Evolutionary conservation across 2,329 filamentous ascomycete species (phyloP).

Genomic region (Ramularia endophylla): DNA sequence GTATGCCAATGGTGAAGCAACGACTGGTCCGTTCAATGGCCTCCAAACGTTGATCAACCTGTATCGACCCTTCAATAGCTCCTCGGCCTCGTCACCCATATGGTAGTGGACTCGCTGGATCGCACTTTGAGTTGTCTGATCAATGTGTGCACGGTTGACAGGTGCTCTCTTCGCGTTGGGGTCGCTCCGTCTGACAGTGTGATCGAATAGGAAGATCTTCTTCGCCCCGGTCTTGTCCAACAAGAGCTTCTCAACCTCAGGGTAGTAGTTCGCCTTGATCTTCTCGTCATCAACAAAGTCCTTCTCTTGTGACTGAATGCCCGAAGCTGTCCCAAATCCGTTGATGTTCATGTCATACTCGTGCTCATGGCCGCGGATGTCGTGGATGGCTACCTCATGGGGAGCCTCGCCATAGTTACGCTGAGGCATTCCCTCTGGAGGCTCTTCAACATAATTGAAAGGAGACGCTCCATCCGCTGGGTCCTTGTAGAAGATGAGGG

Average conservation of each 20-base stretch:
- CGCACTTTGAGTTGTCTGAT: slow-evolving; percentile 67
- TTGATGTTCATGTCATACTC: slow-evolving; percentile 64
- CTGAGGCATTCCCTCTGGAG: slow-evolving; percentile 55
- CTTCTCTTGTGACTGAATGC: slow-evolving; percentile 48
- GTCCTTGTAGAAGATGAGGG: slow-evolving; percentile 60
- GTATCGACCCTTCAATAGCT: slow-evolving; percentile 62
- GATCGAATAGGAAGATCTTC: slow-evolving; percentile 72
- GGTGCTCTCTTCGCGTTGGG: slow-evolving; percentile 59
- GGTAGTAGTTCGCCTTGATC: slow-evolving; percentile 72
- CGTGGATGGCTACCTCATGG: slow-evolving; percentile 56
- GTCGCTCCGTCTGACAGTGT: slow-evolving; percentile 69
- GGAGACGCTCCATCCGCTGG: slow-evolving; percentile 56
- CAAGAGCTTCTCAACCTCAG: slow-evolving; percentile 70
- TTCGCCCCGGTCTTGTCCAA: slow-evolving; percentile 59
- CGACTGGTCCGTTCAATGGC: slow-evolving; percentile 52
- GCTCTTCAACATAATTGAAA: slow-evolving; percentile 53
- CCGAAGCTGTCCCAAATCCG: slow-evolving; percentile 63
- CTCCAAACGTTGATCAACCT: slow-evolving; percentile 88
- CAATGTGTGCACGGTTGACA: slow-evolving; percentile 71
- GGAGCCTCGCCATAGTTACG: slow-evolving; percentile 55
- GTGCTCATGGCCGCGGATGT: slow-evolving; percentile 66
- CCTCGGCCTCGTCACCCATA: slow-evolving; percentile 60
- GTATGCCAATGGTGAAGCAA: slow-evolving; percentile 52
- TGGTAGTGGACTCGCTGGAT: slow-evolving; percentile 62
- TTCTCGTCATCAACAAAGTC: slow-evolving; percentile 64